Evolutionary conservation across 306 rosid genomes (phyloP).

Genomic region (Rubus idaeus): DNA sequence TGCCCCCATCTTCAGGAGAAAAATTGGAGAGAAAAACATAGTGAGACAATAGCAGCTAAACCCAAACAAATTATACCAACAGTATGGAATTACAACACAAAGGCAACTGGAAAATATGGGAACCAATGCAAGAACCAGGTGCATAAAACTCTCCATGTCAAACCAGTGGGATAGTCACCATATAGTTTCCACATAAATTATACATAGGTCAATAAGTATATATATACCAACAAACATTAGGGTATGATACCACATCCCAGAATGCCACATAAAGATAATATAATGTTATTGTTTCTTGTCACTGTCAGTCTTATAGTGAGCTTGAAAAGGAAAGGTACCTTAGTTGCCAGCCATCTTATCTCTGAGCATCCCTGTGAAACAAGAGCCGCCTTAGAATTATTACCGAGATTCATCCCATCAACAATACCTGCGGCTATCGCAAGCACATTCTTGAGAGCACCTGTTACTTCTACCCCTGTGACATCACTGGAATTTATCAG

Average conservation of each 20-base stretch:
- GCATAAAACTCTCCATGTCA: not conserved
- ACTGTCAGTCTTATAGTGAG: not conserved
- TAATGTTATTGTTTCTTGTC: not conserved
- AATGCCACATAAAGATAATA: not conserved
- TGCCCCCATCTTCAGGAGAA: constrained; percentile 82
- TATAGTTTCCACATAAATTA: not conserved
- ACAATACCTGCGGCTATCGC: constrained; percentile 98
- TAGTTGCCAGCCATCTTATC: constrained; percentile 94
- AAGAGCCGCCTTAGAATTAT: constrained; percentile 97
- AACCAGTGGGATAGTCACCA: not conserved
- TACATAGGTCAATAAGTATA: not conserved
- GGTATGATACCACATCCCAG: not conserved
- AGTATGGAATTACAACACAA: not conserved
- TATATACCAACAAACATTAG: not conserved
- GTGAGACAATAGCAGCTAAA: constrained; percentile 20
- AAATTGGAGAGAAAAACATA: constrained; percentile 17
- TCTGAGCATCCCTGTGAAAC: constrained; percentile 97
- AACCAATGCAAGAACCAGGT: constrained; percentile 4
- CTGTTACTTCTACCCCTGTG: constrained; percentile 97
- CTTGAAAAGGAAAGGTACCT: constrained; percentile 40
- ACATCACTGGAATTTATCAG: constrained; percentile 97
- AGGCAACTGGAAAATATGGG: not conserved
- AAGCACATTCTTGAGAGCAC: constrained; percentile 92
- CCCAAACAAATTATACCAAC: not conserved
- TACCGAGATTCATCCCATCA: constrained; percentile 94